Percentiles rank a stretch among this genome's conserved stretches.
These are phyloP conservation scores for Remersonia thermophila DNA, from an alignment of 2,329 filamentous ascomycete species.

Conservation along the genomic window DNA sequence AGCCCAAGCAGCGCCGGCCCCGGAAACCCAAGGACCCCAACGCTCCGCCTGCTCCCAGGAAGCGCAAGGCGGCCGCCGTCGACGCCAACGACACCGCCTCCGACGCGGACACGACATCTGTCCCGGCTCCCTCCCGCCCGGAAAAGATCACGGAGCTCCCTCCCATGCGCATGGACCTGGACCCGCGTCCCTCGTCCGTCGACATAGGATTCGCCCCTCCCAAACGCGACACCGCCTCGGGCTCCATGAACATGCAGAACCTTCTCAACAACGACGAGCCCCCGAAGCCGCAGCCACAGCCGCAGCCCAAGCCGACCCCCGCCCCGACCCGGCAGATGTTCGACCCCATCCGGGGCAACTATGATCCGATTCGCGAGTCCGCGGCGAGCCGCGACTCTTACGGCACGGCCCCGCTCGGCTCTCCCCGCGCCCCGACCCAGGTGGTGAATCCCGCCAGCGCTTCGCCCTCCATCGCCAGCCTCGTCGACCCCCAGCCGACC, in stretches of 20 bases:
- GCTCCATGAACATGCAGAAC: slow-evolving; percentile 40
- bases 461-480: slow-evolving; percentile 81
- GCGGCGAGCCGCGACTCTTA: slow-evolving; percentile 41
- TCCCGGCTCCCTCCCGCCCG: slow-evolving; percentile 25
- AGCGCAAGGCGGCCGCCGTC: slow-evolving; percentile 36
- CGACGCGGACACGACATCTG: slow-evolving; percentile 24
- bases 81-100: slow-evolving; percentile 25
- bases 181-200: slow-evolving; percentile 18
- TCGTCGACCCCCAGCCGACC: slow-evolving; percentile 60
- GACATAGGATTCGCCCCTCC: slow-evolving; percentile 27
- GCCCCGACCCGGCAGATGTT: slow-evolving; percentile 70
- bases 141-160: slow-evolving; percentile 30
- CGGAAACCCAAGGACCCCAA: slow-evolving; percentile 49
- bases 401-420: slow-evolving; percentile 33
- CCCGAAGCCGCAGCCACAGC: slow-evolving; percentile 15
- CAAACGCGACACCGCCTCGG: slow-evolving; percentile 39
- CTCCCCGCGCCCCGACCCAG: slow-evolving; percentile 36
- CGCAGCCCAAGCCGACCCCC: slow-evolving; percentile 31
- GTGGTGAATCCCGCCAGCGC: slow-evolving; percentile 61
- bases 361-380: slow-evolving; percentile 51
- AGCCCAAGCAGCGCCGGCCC: slow-evolving; percentile 38
- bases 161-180: slow-evolving; percentile 25
- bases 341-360: slow-evolving; percentile 76
- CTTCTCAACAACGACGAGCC: slow-evolving; percentile 46
- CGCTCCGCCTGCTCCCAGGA: slow-evolving; percentile 40